These are phyloP conservation scores for Aegilops bicornis DNA, from an alignment of 176 grass and related monocot species.

Conservation along the genomic window DNA sequence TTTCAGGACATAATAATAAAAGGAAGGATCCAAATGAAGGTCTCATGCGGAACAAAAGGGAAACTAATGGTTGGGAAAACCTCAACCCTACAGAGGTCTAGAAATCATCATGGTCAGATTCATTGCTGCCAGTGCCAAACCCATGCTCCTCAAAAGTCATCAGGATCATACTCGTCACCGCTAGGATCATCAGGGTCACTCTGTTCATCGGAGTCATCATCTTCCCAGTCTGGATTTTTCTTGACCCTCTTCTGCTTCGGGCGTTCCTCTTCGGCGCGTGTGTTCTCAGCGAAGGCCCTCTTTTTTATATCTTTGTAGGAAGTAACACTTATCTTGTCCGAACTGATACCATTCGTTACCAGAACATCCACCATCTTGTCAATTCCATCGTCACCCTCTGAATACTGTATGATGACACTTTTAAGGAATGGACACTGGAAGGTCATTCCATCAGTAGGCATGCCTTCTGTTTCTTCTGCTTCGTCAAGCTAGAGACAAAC, in stretches of 20 bases:
- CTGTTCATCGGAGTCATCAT: neutral
- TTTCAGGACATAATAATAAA: neutral
- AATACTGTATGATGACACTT: conserved; percentile 22
- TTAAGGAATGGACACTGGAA: conserved; percentile 34
- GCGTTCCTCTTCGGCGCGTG: neutral
- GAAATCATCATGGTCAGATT: neutral
- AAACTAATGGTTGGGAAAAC: neutral
- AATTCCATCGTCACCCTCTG: conserved; percentile 13
- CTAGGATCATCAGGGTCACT: neutral
- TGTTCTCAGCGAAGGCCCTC: neutral
- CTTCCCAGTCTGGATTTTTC: neutral
- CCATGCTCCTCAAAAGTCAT: neutral
- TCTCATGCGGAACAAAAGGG: neutral
- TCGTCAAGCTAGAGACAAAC: neutral
- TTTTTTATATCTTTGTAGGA: neutral
- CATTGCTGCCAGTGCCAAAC: neutral
- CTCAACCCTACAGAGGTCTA: neutral
- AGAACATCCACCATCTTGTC: neutral
- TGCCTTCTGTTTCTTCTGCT: neutral
- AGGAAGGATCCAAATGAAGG: neutral
- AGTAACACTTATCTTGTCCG: conserved; percentile 14
- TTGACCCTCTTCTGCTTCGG: neutral
- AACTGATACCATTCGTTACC: neutral
- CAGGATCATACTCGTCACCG: neutral
- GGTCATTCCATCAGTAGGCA: conserved; percentile 4